A percentile compares a stretch with the other conserved stretches of the same genome.
Evolutionary conservation across 2,329 filamentous ascomycete species (phyloP).

Genomic region (Aspergillus melleus): DNA sequence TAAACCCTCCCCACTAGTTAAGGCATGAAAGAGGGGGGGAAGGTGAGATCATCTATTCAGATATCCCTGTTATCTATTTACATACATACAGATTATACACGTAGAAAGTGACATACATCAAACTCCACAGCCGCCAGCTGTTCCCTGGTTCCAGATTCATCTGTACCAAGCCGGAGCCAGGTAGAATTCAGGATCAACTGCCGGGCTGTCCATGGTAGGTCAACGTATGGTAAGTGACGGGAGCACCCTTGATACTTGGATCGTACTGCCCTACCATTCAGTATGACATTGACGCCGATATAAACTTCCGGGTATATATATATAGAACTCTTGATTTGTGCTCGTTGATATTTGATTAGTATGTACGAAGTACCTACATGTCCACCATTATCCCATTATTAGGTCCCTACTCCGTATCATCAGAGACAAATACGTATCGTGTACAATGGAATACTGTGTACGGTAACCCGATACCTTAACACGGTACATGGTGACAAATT

Average conservation of each 20-base stretch:
- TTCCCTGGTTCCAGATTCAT: slow-evolving; percentile 10
- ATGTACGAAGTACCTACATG: too few relatives aligned
- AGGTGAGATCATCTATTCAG: background rate
- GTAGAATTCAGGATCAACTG: slow-evolving; percentile 7
- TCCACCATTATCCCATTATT: background rate
- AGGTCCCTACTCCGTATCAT: background rate
- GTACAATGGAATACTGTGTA: too few relatives aligned
- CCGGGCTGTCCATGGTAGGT: slow-evolving; percentile 8
- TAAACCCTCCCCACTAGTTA: background rate
- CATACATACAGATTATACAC: background rate
- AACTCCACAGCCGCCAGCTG: slow-evolving; percentile 4
- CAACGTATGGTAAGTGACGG: slow-evolving; percentile 15
- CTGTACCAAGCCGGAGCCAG: background rate
- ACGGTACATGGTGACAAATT: background rate
- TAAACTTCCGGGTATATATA: too few relatives aligned
- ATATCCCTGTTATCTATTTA: background rate
- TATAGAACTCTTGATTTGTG: too few relatives aligned
- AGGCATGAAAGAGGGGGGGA: background rate
- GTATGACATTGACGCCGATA: too few relatives aligned
- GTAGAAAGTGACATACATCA: background rate
- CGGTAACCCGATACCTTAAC: background rate
- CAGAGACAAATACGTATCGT: too few relatives aligned
- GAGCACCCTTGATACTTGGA: slow-evolving; percentile 10
- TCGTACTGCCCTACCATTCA: too few relatives aligned
- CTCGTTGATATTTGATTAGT: too few relatives aligned